Conservation (phyloP, 2,329 filamentous ascomycete genomes). For the Alternaria tenuissima region DNA sequence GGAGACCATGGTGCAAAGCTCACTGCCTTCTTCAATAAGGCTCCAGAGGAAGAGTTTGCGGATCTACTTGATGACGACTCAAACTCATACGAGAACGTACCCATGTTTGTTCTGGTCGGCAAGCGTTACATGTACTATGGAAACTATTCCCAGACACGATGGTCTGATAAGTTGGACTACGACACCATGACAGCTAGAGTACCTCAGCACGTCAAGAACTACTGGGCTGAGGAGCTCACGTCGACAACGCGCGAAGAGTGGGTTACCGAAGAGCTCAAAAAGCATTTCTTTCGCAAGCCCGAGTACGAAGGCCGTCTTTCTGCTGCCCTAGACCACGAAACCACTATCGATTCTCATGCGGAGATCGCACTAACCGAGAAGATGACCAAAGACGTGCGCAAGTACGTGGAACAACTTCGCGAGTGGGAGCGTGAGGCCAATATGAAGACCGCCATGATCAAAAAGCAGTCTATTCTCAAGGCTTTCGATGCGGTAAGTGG, state of each 20-base stretch:
- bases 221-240: slow-evolving; percentile 53
- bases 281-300: slow-evolving; percentile 55
- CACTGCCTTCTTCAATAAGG: slow-evolving; percentile 56
- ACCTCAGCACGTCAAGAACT: slow-evolving; percentile 48
- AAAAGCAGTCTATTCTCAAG: slow-evolving; percentile 49
- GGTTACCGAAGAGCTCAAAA: slow-evolving; percentile 53
- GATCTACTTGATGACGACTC: slow-evolving; percentile 30
- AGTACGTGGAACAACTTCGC: slow-evolving; percentile 46
- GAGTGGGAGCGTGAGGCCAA: slow-evolving; percentile 53
- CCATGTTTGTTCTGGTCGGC: slow-evolving; percentile 52
- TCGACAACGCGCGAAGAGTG: slow-evolving; percentile 49
- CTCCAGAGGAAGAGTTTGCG: slow-evolving; percentile 38
- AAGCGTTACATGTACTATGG: slow-evolving; percentile 55
- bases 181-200: slow-evolving; percentile 52
- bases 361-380: slow-evolving; percentile 31
- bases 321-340: slow-evolving; percentile 19
- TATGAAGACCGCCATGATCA: slow-evolving; percentile 48
- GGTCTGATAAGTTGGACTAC: slow-evolving; percentile 55
- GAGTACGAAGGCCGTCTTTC: slow-evolving; percentile 50
- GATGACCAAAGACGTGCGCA: slow-evolving; percentile 42
- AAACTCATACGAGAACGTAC: slow-evolving; percentile 48
- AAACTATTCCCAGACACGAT: slow-evolving; percentile 56
- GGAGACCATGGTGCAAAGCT: slow-evolving; percentile 58
- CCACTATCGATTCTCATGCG: slow-evolving; percentile 25
- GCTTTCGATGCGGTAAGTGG: slow-evolving; percentile 50